Evolutionary conservation across 2,329 filamentous ascomycete species (phyloP).

Genomic region (Cordyceps javanica): DNA sequence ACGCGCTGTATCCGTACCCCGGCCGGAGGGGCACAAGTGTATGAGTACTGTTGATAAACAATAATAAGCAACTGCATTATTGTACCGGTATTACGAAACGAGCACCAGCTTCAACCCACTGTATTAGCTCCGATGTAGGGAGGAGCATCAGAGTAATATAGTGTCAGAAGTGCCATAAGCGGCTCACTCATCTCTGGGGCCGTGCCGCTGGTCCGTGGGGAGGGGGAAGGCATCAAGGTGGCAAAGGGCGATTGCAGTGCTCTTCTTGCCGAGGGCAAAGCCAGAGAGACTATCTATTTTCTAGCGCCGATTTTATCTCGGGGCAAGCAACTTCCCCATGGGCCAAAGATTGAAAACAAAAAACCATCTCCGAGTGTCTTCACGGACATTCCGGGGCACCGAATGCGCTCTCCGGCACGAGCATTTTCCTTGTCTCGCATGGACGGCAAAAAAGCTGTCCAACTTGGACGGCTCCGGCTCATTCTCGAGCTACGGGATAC

Average conservation of each 20-base stretch:
- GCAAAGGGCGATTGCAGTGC: too few species aligned
- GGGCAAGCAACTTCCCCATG: not conserved
- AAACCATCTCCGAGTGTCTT: constrained; percentile 1
- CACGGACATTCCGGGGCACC: constrained; percentile 2
- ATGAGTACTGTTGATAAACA: too few species aligned
- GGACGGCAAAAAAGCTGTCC: not conserved
- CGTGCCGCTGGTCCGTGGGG: not conserved
- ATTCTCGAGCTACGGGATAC: constrained; percentile 11
- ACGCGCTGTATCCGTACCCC: too few species aligned
- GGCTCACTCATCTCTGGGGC: not conserved
- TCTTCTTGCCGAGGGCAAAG: not conserved
- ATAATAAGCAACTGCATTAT: too few species aligned
- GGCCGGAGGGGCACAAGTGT: too few species aligned
- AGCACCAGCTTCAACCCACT: not conserved
- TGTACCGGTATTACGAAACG: too few species aligned
- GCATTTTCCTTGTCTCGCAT: not conserved
- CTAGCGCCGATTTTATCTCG: not conserved
- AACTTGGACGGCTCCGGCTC: constrained; percentile 8
- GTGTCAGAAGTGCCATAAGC: constrained; percentile 9
- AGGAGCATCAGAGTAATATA: constrained; percentile 3
- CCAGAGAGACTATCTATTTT: not conserved
- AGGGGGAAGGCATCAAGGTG: too few species aligned
- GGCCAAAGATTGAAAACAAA: not conserved
- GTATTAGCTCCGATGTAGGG: constrained; percentile 9
- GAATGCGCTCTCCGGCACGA: not conserved